These are phyloP conservation scores for Blastobotrys chiropterorum DNA, from an alignment of 805 yeast species.

Conservation along the genomic window DNA sequence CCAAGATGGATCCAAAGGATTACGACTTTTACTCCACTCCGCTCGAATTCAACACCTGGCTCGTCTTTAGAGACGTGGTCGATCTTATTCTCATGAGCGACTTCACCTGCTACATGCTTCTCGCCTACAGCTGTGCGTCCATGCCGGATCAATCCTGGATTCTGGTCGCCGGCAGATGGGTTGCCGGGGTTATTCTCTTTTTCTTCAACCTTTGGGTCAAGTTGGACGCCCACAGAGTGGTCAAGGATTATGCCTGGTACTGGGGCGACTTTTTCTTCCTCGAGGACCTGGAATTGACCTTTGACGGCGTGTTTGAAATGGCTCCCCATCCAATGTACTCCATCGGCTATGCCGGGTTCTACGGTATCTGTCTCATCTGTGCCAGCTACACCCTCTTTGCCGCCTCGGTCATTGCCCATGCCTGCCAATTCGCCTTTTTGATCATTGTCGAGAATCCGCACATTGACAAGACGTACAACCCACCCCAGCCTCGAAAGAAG, in stretches of 20 bases:
- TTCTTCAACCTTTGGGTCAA: conserved; percentile 79
- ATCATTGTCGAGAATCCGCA: conserved; percentile 79
- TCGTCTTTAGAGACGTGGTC: conserved; percentile 69
- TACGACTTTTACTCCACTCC: conserved; percentile 43
- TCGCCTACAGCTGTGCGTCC: conserved; percentile 43
- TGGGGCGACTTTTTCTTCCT: conserved; percentile 92
- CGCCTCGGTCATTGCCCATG: conserved; percentile 69
- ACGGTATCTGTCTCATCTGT: conserved; percentile 73
- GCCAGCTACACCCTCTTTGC: conserved; percentile 64
- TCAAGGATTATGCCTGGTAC: conserved; percentile 89
- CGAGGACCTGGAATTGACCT: conserved; percentile 61
- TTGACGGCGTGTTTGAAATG: conserved; percentile 84
- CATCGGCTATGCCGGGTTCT: conserved; percentile 81
- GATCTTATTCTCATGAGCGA: conserved; percentile 82
- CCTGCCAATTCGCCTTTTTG: conserved; percentile 67
- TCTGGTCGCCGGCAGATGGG: conserved; percentile 45
- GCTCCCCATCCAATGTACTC: conserved; percentile 94
- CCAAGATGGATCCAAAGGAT: conserved; percentile 36
- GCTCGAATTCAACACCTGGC: conserved; percentile 76
- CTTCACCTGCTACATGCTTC: conserved; percentile 64
- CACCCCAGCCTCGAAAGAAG: conserved; percentile 21
- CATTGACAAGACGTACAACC: conserved; percentile 61
- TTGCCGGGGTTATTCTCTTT: conserved; percentile 55
- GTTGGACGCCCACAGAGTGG: conserved; percentile 80
- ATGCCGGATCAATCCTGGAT: conserved; percentile 38